These are phyloP conservation scores for Rhizopogon sp. DNA, from an alignment of 768 basidiomycete species.

Conservation along the genomic window DNA sequence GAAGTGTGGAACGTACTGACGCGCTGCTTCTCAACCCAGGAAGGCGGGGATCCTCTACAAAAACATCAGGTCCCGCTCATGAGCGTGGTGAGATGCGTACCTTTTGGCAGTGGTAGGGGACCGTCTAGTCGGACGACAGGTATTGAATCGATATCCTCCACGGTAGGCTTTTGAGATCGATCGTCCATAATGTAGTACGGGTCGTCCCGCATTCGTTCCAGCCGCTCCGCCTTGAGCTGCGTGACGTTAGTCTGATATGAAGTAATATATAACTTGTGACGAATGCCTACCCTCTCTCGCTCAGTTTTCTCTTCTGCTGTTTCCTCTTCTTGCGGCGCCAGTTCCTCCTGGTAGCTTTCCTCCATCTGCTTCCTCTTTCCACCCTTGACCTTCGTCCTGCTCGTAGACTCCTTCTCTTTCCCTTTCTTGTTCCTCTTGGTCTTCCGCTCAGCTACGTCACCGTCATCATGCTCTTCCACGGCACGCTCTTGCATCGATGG, in stretches of 20 bases:
- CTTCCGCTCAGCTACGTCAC: conserved; percentile 33
- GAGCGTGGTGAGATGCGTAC: conserved; percentile 7
- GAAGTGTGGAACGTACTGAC: conserved; percentile 32
- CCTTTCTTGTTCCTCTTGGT: conserved; percentile 39
- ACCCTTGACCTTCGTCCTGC: conserved; percentile 24
- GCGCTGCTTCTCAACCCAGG: conserved; percentile 40
- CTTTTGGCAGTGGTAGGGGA: conserved; percentile 39
- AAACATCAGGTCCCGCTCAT: conserved; percentile 20
- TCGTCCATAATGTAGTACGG: conserved; percentile 88
- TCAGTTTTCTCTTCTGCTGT: conserved; percentile 55
- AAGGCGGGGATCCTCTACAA: conserved; percentile 34
- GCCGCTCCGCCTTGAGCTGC: conserved; percentile 71
- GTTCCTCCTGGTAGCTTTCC: conserved; percentile 16
- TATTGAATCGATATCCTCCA: conserved; percentile 82
- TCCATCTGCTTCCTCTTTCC: conserved; percentile 45
- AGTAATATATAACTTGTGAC: neutral
- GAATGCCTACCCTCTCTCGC: conserved; percentile 56
- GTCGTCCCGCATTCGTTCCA: conserved; percentile 76
- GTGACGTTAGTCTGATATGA: conserved; percentile 7
- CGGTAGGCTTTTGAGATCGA: conserved; percentile 29
- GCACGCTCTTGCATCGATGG: conserved; percentile 41
- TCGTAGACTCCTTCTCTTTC: conserved; percentile 39
- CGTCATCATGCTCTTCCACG: conserved; percentile 25
- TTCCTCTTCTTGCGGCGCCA: conserved; percentile 40
- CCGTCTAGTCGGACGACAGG: conserved; percentile 84